Evolutionary conservation across 2,329 filamentous ascomycete genomes (phyloP), one percentile per base, ranked within the genome.

Genomic region (Xylaria sp.): DNA sequence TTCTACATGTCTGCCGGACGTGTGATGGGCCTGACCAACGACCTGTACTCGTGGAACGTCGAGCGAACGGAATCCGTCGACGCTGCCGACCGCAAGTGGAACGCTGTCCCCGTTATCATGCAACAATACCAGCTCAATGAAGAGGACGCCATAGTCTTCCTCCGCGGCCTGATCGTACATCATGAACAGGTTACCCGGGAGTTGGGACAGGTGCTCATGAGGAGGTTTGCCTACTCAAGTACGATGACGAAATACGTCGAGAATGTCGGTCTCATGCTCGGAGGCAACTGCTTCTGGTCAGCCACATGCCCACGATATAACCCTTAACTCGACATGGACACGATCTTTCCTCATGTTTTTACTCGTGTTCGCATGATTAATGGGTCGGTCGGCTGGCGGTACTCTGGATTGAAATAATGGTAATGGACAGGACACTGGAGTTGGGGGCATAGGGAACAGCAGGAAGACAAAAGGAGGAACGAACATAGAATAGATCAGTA

Each of bases 1-100:
- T 73, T 73, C 61, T 71, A 70, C 65, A 63, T 70, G 63, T 73
- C 71, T 13, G 69, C 71, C 13, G 71, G 71, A 20, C 71, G 71
- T 52, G 71, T 73, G 0, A 73, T 73, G 71, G 71, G 69, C 10
- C 23, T 73, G 51, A 73, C 71, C 56, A 73, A 73, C 56, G 71
- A 73, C 48, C 70, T 73, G 25, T 73, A 73, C 63, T 73, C 71
- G 20, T 73, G 71, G 71, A 73, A 72, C 49, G 71, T 73, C 46
- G 71, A 73, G 61, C 55, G 71, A 8, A 73, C 67, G 10, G 71
- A 73, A 41, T 49, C 49, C 8, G 48, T 69, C n/a, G 69, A 70
- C 10, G n/a, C 54, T 7, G 69, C 28, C 3, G 71, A 73, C 41
- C 69, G 71, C 36, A 72, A 73, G 43, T 73, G 71, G 71, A 73